Evolutionary conservation across 2,329 filamentous ascomycete genomes (phyloP).

Genomic region (Periconia sp.): DNA sequence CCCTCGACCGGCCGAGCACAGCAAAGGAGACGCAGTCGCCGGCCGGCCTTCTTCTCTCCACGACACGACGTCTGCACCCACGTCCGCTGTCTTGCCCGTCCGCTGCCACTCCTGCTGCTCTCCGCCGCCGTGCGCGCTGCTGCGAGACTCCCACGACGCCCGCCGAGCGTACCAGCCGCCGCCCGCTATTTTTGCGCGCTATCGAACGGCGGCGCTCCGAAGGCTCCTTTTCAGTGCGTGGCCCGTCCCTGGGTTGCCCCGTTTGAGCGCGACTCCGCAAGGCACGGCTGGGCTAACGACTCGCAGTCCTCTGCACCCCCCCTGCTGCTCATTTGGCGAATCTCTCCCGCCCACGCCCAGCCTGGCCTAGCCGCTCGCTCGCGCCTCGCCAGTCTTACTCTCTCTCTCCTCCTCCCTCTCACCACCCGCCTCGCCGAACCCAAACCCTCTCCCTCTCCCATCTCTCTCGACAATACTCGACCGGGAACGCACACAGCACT

Average conservation of each 20-base stretch:
- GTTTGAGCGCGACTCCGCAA: slow-evolving; percentile 19
- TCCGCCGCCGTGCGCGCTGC: neutral
- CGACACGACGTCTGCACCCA: neutral
- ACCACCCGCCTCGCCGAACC: slow-evolving; percentile 21
- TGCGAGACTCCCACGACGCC: slow-evolving; percentile 1
- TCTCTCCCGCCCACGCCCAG: slow-evolving; percentile 19
- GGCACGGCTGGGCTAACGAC: slow-evolving; percentile 29
- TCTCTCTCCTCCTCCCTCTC: slow-evolving; percentile 24
- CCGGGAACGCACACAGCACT: slow-evolving; percentile 37
- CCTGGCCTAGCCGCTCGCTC: slow-evolving; percentile 22
- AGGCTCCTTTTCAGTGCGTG: slow-evolving; percentile 14
- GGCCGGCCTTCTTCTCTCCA: neutral
- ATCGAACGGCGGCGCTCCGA: slow-evolving; percentile 26
- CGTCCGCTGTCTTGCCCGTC: neutral
- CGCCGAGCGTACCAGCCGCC: slow-evolving; percentile 6
- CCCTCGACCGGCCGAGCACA: slow-evolving; percentile 10
- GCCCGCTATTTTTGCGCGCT: slow-evolving; percentile 30
- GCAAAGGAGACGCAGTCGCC: neutral
- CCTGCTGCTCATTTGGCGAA: slow-evolving; percentile 22
- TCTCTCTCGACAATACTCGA: slow-evolving; percentile 43
- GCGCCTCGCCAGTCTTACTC: slow-evolving; percentile 6
- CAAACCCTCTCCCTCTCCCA: slow-evolving; percentile 28
- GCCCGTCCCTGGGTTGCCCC: slow-evolving; percentile 20
- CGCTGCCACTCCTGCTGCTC: neutral
- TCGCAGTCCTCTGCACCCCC: slow-evolving; percentile 13